Percentiles rank a stretch among this genome's conserved stretches.
These are phyloP conservation scores for Nitzschia palea DNA, from an alignment of 108 stramenopile genomes.

Conservation along the genomic window DNA sequence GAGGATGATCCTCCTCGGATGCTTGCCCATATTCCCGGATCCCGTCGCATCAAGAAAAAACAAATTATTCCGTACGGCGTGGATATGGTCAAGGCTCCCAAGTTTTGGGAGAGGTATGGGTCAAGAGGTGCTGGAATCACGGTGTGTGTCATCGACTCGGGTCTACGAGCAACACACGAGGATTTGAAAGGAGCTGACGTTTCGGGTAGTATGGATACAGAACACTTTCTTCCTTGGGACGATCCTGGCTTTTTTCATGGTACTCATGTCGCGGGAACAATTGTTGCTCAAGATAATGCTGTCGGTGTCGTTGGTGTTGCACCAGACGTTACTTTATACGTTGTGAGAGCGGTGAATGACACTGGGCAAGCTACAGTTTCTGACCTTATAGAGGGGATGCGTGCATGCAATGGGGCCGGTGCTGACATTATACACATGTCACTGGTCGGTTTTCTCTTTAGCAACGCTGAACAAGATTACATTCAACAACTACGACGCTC, in stretches of 20 bases:
- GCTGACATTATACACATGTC: constrained; percentile 50
- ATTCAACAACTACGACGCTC: constrained; percentile 30
- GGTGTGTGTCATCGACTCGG: constrained; percentile 64
- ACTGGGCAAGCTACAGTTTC: constrained; percentile 17
- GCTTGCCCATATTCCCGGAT: not conserved
- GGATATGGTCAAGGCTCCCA: constrained; percentile 19
- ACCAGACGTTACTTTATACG: constrained; percentile 31
- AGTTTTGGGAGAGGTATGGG: constrained; percentile 16
- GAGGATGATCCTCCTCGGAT: constrained; percentile 11
- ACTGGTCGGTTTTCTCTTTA: constrained; percentile 32
- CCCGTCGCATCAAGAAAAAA: not conserved
- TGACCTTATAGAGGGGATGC: constrained; percentile 33
- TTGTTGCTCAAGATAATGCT: constrained; percentile 52
- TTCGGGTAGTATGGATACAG: not conserved
- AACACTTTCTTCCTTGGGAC: constrained; percentile 12
- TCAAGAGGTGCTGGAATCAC: constrained; percentile 15
- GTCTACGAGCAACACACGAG: constrained; percentile 32
- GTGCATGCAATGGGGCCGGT: constrained; percentile 38
- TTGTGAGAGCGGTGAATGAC: constrained; percentile 36
- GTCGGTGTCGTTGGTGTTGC: constrained; percentile 56
- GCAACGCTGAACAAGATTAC: constrained; percentile 1
- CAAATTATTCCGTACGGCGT: constrained; percentile 15
- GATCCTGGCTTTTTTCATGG: constrained; percentile 23
- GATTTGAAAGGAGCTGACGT: constrained; percentile 26
- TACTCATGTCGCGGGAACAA: constrained; percentile 68